Base-by-base conservation (phyloP, 1,284 basidiomycete species). In the Veloboletus limbatus region DNA sequence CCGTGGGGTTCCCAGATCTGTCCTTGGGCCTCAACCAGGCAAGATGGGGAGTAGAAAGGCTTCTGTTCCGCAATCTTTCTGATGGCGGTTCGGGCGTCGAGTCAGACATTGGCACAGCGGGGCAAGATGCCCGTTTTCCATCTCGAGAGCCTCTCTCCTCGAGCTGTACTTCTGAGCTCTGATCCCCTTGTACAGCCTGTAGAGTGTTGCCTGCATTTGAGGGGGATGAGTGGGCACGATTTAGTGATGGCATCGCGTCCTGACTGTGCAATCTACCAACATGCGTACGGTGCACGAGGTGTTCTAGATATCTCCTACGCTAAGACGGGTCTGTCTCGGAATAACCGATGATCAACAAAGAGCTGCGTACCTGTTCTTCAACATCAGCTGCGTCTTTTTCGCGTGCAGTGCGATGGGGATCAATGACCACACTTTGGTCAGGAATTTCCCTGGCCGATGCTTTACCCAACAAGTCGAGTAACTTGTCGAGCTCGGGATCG, bases 241-340 rank as follows among this genome's bases (percentile, higher is more conserved):
- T 16, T 14, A 49, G 22, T 0, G 56, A 52, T 21, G 46, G 56
- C 8, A 48, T 43, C 1, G 88, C 87, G 55, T 91, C 88, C 64
- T 91, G 88, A 8, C 75, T 74, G 49, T 83, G 82, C 31, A 90
- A 69, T 41, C 88, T 75, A 14, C 88, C 78, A 3, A 79, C 75
- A 47, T 73, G 71, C 0, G 88, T 85, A 60, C 89, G 86, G 28
- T 74, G 69, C 13, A 79, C 70, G 3, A 91, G 73, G 43, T 82
- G 79, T 48, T 84, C 81, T 3, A 89, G 81, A 58, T 90, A 89
- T 14, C 77, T 79, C 25, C 80, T 76, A 39, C 79, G 77, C 85
- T 89, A 53, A 27, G 57, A 31, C 44, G 20, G 30, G 45, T 53
- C 17, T 11, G 8, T 32, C 39, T 37, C 33, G 43, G 18, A 43